These are phyloP conservation scores for Uronychia setigera DNA, from an alignment of 73 alveolate genomes.

Conservation along the genomic window DNA sequence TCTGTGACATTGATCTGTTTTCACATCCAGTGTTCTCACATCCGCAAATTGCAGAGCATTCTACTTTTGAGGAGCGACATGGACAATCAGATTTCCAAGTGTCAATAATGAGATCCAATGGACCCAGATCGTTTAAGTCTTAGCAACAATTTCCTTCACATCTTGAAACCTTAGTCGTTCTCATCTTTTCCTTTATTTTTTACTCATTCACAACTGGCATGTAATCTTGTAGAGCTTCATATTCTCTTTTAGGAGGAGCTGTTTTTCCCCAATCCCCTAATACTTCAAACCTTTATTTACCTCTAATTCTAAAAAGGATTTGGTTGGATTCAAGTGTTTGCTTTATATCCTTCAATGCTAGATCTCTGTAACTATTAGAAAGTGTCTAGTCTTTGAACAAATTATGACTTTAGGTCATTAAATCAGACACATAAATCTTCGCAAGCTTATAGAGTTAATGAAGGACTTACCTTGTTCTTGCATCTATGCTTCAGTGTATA, in stretches of 20 bases:
- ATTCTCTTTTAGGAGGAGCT: conserved; percentile 63
- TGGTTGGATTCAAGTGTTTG: background rate
- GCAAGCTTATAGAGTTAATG: conserved; percentile 2
- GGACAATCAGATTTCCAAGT: conserved; percentile 74
- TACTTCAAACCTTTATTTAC: conserved; percentile 16
- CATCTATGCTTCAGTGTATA: conserved; percentile 10
- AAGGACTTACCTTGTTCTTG: conserved; percentile 5
- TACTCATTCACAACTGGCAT: conserved; percentile 43
- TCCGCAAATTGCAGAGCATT: conserved; percentile 82
- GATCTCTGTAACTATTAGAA: background rate
- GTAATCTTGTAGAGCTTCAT: conserved; percentile 70
- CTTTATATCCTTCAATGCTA: background rate
- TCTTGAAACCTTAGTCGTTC: conserved; percentile 60
- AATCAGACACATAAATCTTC: conserved; percentile 14
- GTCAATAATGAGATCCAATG: conserved; percentile 73
- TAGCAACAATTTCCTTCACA: conserved; percentile 82
- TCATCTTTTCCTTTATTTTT: conserved; percentile 66
- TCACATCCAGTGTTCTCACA: conserved; percentile 77
- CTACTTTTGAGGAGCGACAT: conserved; percentile 72
- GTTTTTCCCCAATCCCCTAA: conserved; percentile 41
- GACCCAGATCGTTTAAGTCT: conserved; percentile 74
- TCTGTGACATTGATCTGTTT: conserved; percentile 77
- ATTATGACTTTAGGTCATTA: background rate
- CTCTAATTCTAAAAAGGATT: background rate
- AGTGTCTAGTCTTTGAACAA: conserved; percentile 7